A percentile compares a stretch with the other conserved stretches of the same genome.
These are phyloP conservation scores for Hevea brasiliensis DNA, from an alignment of 345 rosid species.

Conservation along the genomic window DNA sequence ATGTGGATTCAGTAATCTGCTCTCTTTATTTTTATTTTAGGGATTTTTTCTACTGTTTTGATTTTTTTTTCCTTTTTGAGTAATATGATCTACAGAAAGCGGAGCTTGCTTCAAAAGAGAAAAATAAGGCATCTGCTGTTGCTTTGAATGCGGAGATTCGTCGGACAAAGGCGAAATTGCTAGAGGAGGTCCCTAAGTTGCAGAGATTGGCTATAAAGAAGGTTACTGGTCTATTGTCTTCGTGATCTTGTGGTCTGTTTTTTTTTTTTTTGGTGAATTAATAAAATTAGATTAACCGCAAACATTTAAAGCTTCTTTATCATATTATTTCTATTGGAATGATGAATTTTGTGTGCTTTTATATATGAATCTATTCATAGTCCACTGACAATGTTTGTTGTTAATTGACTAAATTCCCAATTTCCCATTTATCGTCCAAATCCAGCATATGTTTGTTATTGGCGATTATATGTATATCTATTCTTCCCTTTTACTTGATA, in stretches of 20 bases:
- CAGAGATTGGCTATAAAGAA: conserved; percentile 90
- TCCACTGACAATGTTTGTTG: neutral
- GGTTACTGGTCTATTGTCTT: conserved; percentile 37
- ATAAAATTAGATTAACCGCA: too few species aligned
- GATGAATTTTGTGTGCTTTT: neutral
- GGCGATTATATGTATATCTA: too few species aligned
- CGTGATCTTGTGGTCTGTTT: neutral
- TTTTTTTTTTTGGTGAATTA: neutral
- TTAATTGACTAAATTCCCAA: neutral
- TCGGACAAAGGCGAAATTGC: conserved; percentile 79
- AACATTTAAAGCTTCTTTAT: neutral
- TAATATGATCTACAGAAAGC: conserved; percentile 61
- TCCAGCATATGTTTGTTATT: neutral
- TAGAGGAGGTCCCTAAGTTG: conserved; percentile 88
- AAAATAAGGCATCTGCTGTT: conserved; percentile 84
- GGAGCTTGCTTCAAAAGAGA: conserved; percentile 77
- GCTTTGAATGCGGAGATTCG: conserved; percentile 97
- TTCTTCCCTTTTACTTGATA: neutral
- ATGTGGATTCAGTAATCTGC: neutral
- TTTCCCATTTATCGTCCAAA: neutral
- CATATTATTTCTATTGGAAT: neutral
- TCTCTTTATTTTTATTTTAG: too few species aligned
- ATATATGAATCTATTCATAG: neutral
- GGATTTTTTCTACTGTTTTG: too few species aligned
- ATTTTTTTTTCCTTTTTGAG: neutral